Evolutionary conservation across 192 early-diverging fungal species (phyloP), one percentile per base, ranked within the genome.

Genomic region (Spizellomyces sp.): DNA sequence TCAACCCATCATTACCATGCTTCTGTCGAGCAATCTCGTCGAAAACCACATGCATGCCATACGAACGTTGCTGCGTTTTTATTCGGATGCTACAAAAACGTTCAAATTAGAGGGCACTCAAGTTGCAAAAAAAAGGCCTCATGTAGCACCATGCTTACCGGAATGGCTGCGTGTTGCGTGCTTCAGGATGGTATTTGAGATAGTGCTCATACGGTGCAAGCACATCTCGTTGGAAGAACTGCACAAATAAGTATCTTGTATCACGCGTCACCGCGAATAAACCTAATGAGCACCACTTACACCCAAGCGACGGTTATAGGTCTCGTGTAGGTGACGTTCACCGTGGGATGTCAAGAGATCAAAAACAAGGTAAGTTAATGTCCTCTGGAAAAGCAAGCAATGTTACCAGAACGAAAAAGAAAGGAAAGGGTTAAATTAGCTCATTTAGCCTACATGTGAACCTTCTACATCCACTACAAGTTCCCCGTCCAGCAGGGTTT

Each of bases 401-500:
- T 4, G 22, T 19, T 7, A 3, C 52, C n/a, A 62, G 17, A 15
- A 12, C 36, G 22, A 62, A 12, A n/a, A 56, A 22, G 7, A 56
- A 7, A 56, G 5, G n/a, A 56, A 22, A n/a, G 54, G 5, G 5
- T 7, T 22, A 56, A n/a, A 56, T n/a, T 19, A 0, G 27, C 3
- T 36, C 27, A 36, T 36, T 36, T 36, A 56, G 22, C 55, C 56
- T 55, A 74, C 90, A 81, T 0, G 64, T 9, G 63, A 15, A n/a
- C 64, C 67, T 57, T 92, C 86, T 2, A 69, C 67, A 70, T 96
- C 95, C 3, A 90, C 73, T 5, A 98, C 92, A 46, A 98, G 81
- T 77, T 98, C 96, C 2, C 93, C 94, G 70, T 98, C 95, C 41
- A 98, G 81, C 17, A 98, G 80, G 6, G 95, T 98, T 46, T 85